Conservation (phyloP, 2,329 filamentous ascomycete genomes). For the Chrysoporthe cubensis region DNA sequence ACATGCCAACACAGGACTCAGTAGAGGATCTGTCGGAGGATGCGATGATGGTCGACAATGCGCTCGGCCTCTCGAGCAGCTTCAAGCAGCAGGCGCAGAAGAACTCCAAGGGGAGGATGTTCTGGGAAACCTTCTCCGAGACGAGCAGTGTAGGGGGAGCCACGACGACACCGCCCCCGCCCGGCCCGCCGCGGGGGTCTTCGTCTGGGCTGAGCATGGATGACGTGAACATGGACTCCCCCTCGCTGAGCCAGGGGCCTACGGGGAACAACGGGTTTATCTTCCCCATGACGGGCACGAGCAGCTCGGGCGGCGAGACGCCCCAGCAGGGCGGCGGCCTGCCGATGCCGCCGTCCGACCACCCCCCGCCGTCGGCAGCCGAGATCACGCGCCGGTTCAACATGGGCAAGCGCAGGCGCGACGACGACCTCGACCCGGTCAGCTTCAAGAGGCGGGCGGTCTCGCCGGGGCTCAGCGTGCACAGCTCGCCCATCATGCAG, state of each 20-base stretch:
- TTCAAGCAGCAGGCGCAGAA: slow-evolving; percentile 77
- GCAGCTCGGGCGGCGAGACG: slow-evolving; percentile 43
- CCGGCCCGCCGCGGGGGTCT: slow-evolving; percentile 61
- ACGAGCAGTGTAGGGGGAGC: slow-evolving; percentile 54
- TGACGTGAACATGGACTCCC: slow-evolving; percentile 75
- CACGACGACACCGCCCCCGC: slow-evolving; percentile 64
- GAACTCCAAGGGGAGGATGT: slow-evolving; percentile 71
- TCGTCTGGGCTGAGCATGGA: slow-evolving; percentile 66
- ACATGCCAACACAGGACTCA: slow-evolving; percentile 63
- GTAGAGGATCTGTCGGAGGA: slow-evolving; percentile 75
- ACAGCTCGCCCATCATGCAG: slow-evolving; percentile 87
- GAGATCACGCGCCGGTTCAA: slow-evolving; percentile 80
- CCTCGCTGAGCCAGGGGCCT: slow-evolving; percentile 42
- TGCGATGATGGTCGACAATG: slow-evolving; percentile 60
- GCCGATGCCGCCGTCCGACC: slow-evolving; percentile 33
- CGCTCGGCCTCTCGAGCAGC: slow-evolving; percentile 58
- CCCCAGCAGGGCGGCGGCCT: slow-evolving; percentile 41
- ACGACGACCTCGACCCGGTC: slow-evolving; percentile 83
- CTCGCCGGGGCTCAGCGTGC: slow-evolving; percentile 86
- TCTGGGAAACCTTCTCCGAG: slow-evolving; percentile 81
- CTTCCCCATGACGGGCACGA: slow-evolving; percentile 39
- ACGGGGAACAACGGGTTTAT: slow-evolving; percentile 33
- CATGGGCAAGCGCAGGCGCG: slow-evolving; percentile 75
- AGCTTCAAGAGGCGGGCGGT: slow-evolving; percentile 92
- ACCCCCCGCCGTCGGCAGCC: slow-evolving; percentile 63